phyloP scores from a whole-genome alignment of 2,329 filamentous ascomycete species.

The Aspergillus neotritici region DNA sequence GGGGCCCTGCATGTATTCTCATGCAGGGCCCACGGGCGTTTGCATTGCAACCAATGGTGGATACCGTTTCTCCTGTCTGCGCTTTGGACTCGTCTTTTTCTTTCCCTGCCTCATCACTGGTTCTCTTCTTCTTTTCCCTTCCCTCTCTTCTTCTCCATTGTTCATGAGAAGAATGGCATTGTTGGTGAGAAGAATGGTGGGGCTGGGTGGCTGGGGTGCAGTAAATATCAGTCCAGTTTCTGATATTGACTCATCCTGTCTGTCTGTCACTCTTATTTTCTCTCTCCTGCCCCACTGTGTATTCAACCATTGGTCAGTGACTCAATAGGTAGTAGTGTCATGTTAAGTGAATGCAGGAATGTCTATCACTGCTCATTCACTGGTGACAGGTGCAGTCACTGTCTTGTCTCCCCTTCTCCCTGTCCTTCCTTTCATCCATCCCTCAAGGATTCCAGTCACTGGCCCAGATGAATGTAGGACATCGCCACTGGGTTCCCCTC shows the following conservation, averaged over 20 bases:
- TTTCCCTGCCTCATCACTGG: neutral
- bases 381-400: too few relatives aligned
- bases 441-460: slow-evolving; percentile 53
- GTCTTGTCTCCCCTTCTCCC: neutral
- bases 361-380: neutral
- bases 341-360: neutral
- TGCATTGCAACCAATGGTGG: too few relatives aligned
- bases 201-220: too few relatives aligned
- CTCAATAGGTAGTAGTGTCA: too few relatives aligned
- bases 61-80: neutral
- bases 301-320: too few relatives aligned
- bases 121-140: neutral
- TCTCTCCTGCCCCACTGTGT: too few relatives aligned
- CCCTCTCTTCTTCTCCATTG: neutral
- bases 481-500: slow-evolving; percentile 78
- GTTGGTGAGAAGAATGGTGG: too few relatives aligned
- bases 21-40: too few relatives aligned
- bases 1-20: too few relatives aligned
- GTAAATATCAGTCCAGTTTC: neutral
- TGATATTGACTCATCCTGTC: neutral
- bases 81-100: neutral
- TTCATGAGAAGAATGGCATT: too few relatives aligned
- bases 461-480: slow-evolving; percentile 72
- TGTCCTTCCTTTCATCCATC: neutral
- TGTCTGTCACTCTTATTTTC: too few relatives aligned